Evolutionary conservation across 192 early-diverging fungal species (phyloP), one percentile per base, ranked within the genome.

Genomic region (Gigaspora rosea): DNA sequence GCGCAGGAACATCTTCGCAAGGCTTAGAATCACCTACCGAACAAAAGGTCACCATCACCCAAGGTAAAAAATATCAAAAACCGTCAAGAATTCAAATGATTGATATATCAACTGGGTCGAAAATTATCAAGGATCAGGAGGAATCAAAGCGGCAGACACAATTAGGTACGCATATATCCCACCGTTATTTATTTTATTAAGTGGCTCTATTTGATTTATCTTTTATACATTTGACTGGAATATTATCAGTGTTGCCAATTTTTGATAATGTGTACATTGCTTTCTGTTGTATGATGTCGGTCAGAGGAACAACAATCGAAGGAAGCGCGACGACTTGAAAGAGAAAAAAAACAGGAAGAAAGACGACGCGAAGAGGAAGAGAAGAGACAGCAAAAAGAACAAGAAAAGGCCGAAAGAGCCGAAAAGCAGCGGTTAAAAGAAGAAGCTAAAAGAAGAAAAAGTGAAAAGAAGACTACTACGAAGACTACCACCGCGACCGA

Each of bases 21-120:
- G 61, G 35, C 8, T 15, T 48, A 4, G 35, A 66, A 12, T 66
- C 64, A 15, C 64, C 75, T 22, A 65, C 59, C 49, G 59, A 63
- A 8, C 64, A 32, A 47, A 66, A 35, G 20, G 20, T 61, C 5
- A 61, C 15, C 8, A 76, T 76, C 10, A 67, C 75, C n/a, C 56
- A 56, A 56, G 64, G 75, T 5, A 76, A 76, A 57, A 76, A 56
- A 67, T 76, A 59, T 56, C 64, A 52, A 20, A 76, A 76, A 67
- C 64, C 48, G n/a, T 56, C 62, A n/a, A 66, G 52, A 57, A 76
- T 76, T 46, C 75, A 76, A 36, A 76, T 76, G 27, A 62, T 76
- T 67, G 75, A 76, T 76, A 67, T 76, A 63, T 32, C 64, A 4
- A 57, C 33, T 4, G 75, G 64, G 4, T 56, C 64, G 4, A 52